Conservation (phyloP, 2,329 filamentous ascomycete genomes). For the Exophiala bonariae region DNA sequence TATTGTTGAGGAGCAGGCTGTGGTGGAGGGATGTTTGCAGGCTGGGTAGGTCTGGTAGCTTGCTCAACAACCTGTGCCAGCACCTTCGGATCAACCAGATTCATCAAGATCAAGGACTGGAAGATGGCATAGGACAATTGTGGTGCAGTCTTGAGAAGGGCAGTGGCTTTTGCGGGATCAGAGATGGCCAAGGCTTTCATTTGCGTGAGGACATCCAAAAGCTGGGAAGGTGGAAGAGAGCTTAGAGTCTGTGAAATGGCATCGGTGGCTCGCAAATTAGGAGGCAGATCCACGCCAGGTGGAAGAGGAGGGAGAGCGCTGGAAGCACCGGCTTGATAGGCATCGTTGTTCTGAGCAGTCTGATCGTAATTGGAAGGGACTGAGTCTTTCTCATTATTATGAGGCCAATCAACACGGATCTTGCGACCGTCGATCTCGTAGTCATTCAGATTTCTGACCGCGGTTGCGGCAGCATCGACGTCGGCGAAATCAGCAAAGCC, state of each 20-base stretch:
- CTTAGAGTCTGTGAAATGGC: constrained; percentile 89
- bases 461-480: constrained; percentile 85
- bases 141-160: constrained; percentile 83
- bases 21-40: constrained; percentile 28
- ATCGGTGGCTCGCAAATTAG: constrained; percentile 80
- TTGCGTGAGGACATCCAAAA: constrained; percentile 89
- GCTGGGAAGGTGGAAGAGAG: constrained; percentile 80
- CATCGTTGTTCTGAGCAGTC: constrained; percentile 33
- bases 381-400: constrained; percentile 78
- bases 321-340: constrained; percentile 35
- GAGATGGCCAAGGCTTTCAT: constrained; percentile 87
- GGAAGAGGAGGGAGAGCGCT: constrained; percentile 72
- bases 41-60: constrained; percentile 34
- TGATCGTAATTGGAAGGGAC: constrained; percentile 52
- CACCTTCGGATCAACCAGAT: constrained; percentile 81
- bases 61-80: constrained; percentile 78
- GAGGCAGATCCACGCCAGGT: constrained; percentile 77
- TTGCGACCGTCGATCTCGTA: constrained; percentile 94
- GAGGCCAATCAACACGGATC: constrained; percentile 91
- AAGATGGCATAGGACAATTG: constrained; percentile 95
- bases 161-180: constrained; percentile 80
- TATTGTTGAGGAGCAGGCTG: constrained; percentile 36
- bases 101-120: constrained; percentile 88
- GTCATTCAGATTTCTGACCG: constrained; percentile 93
- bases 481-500: constrained; percentile 96